Conservation (phyloP, 2,329 filamentous ascomycete species). For the Coniella vitis region DNA sequence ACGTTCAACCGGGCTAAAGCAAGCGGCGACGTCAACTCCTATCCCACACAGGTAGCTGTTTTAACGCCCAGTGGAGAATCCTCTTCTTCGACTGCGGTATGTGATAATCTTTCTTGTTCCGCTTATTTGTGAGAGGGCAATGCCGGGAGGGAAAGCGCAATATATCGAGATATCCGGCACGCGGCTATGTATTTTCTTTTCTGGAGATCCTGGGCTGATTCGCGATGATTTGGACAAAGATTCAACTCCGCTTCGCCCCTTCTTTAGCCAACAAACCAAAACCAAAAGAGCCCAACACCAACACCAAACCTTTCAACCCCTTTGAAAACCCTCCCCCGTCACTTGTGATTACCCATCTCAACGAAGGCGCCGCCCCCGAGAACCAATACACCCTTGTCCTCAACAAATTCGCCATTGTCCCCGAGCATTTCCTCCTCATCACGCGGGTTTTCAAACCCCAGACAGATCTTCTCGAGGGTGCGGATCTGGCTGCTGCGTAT, state of each 20-base stretch:
- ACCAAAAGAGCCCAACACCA: constrained; percentile 20
- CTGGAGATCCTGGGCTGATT: too few relatives aligned
- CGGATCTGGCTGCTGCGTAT: constrained; percentile 55
- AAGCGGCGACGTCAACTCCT: constrained; percentile 46
- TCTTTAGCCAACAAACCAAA: constrained; percentile 62
- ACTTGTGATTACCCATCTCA: constrained; percentile 46
- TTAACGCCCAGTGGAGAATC: constrained; percentile 37
- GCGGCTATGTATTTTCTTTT: too few relatives aligned
- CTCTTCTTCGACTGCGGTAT: constrained; percentile 32
- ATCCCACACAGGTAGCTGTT: constrained; percentile 45
- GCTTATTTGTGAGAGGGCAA: too few relatives aligned
- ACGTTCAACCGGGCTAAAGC: constrained; percentile 42
- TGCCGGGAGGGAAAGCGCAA: too few relatives aligned
- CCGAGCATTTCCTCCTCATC: constrained; percentile 64
- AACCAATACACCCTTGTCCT: constrained; percentile 61
- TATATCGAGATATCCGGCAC: too few relatives aligned
- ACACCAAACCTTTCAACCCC: constrained; percentile 47
- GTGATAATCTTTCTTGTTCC: constrained; percentile 19
- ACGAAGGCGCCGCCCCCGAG: too few relatives aligned
- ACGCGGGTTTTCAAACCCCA: constrained; percentile 60
- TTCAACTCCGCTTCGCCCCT: constrained; percentile 67
- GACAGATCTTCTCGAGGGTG: constrained; percentile 52
- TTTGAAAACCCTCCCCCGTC: constrained; percentile 54
- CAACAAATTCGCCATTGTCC: constrained; percentile 69
- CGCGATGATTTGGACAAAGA: too few relatives aligned